Percentiles rank a stretch among this genome's conserved stretches.
Conservation (phyloP, 140 eudicot genomes). For the Cichorium intybus region DNA sequence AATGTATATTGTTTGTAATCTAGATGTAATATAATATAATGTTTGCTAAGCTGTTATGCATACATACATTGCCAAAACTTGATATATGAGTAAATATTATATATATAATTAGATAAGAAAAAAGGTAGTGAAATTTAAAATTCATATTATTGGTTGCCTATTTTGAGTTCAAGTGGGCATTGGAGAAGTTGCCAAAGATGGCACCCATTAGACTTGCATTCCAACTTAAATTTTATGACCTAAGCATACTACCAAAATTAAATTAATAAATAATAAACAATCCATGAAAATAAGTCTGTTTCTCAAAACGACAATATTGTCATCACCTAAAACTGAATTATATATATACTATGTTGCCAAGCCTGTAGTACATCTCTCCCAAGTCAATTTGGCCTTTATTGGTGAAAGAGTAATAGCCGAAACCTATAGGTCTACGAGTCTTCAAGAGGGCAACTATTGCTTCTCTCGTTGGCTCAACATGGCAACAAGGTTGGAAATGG, state of each 20-base stretch:
- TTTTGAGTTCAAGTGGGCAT: conserved; percentile 4
- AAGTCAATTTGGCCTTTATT: background rate
- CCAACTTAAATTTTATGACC: background rate
- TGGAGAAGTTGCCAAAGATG: background rate
- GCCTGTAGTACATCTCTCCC: conserved; percentile 8
- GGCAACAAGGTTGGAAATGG: conserved; percentile 26
- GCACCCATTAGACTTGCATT: conserved; percentile 7
- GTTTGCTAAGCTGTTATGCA: conserved; percentile 5
- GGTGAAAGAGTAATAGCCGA: background rate
- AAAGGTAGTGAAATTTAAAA: background rate
- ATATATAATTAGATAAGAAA: background rate
- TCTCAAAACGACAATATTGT: background rate
- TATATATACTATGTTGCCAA: conserved; percentile 14
- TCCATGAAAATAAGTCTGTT: background rate
- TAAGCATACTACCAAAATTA: background rate
- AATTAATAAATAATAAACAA: background rate
- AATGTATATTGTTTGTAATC: background rate
- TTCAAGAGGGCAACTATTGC: background rate
- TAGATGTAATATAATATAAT: background rate
- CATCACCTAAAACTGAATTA: background rate
- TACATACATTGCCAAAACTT: background rate
- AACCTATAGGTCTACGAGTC: background rate
- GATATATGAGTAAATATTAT: background rate
- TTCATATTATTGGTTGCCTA: background rate
- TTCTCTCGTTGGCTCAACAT: conserved; percentile 15